Evolutionary conservation across 73 alveolate genomes (phyloP), one percentile per base, ranked within the genome.

Genomic region (Symbiodinium natans): DNA sequence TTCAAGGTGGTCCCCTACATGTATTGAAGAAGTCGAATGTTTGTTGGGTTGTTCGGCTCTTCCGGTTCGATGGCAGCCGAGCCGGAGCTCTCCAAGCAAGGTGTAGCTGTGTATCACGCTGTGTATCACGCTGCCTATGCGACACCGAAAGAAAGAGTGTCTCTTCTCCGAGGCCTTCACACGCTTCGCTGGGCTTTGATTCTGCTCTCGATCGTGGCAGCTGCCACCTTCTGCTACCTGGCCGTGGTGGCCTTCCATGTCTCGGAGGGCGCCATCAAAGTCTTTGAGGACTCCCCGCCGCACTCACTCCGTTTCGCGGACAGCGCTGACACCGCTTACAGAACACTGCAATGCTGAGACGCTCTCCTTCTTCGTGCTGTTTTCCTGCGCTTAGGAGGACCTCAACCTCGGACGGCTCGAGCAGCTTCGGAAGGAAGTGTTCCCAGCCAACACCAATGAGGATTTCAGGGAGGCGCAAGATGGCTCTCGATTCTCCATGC

Each of bases 321-420:
- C 2, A 21, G n/a, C n/a, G n/a, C n/a, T n/a, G n/a, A n/a, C n/a
- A n/a, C n/a, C n/a, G n/a, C n/a, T n/a, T n/a, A n/a, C n/a, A n/a
- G n/a, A n/a, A n/a, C n/a, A n/a, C n/a, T n/a, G n/a, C n/a, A n/a
- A n/a, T n/a, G n/a, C n/a, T n/a, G n/a, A n/a, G n/a, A n/a, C n/a
- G n/a, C n/a, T n/a, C n/a, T n/a, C n/a, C n/a, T n/a, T n/a, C n/a
- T n/a, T n/a, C 80, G 2, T 23, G 29, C 38, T 13, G 59, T 46
- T 6, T 13, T 46, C 59, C 59, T 6, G 21, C 33, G 36, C 80
- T 6, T 36, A 86, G 94, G 94, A 86, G 29, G 43, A 86, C n/a
- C 73, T 86, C 63, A 86, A 86, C 39, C 94, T 86, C 39, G 94
- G 94, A 42, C 46, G 94, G 41, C 41, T 86, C 41, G 63, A 54